Conservation (phyloP, 257 asterid species). For the Phtheirospermum japonicum region DNA sequence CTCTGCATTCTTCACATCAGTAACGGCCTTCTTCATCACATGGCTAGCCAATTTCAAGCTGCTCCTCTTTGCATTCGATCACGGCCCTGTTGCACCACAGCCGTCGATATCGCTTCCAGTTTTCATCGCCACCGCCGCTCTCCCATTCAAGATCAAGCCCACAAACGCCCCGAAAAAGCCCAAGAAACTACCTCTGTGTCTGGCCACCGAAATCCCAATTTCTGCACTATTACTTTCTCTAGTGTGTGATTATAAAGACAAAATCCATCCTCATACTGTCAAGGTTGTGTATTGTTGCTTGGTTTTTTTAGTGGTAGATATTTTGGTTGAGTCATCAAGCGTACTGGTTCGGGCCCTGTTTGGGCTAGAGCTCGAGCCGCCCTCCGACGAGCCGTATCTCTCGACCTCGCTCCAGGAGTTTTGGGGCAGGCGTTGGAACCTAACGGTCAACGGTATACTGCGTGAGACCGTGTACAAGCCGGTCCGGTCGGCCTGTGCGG, state of each 20-base stretch:
- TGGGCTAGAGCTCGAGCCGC: neutral
- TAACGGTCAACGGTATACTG: neutral
- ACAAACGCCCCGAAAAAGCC: neutral
- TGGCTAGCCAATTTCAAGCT: conserved; percentile 61
- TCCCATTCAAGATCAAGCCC: conserved; percentile 42
- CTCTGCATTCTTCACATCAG: conserved; percentile 39
- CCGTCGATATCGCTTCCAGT: conserved; percentile 32
- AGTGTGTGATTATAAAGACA: neutral
- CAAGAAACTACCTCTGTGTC: neutral
- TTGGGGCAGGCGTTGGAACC: neutral
- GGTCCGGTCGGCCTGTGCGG: neutral
- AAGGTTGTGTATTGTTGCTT: neutral
- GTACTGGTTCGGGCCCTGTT: neutral
- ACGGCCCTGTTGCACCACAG: neutral
- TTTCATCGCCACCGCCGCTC: conserved; percentile 48
- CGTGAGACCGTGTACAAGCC: neutral
- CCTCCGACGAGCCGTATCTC: neutral
- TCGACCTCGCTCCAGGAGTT: neutral
- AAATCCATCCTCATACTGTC: neutral
- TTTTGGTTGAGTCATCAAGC: neutral
- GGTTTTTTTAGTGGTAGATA: neutral
- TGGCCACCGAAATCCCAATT: neutral
- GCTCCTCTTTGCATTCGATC: conserved; percentile 53
- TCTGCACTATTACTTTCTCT: neutral
- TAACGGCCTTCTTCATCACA: conserved; percentile 44